Percentiles rank a stretch among this genome's conserved stretches.
Conservation (phyloP, 139 green algal species). For the Chlamydomonas sp. region DNA sequence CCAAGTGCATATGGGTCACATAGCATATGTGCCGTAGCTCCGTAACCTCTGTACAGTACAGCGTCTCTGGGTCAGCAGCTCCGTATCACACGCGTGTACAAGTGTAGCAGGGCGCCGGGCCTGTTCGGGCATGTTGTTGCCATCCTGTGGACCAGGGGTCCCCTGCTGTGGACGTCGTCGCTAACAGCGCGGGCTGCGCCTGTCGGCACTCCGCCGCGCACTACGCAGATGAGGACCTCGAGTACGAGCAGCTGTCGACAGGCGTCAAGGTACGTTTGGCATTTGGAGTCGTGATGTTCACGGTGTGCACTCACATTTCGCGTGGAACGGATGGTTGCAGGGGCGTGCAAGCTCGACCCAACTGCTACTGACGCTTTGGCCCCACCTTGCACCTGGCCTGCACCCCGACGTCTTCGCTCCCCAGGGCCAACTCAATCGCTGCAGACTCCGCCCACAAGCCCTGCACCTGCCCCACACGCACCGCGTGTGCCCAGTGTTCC, state of each 20-base stretch:
- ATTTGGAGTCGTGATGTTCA: neutral
- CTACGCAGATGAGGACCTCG: slow-evolving; percentile 71
- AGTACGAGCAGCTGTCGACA: slow-evolving; percentile 90
- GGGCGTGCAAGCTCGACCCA: too few relatives aligned
- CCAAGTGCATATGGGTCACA: neutral
- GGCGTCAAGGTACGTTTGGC: slow-evolving; percentile 72
- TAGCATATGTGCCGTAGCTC: neutral
- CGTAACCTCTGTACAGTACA: too few relatives aligned
- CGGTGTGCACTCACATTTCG: neutral
- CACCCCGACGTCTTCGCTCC: too few relatives aligned
- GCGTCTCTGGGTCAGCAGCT: neutral
- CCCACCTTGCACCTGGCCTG: too few relatives aligned
- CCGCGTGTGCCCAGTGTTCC: too few relatives aligned
- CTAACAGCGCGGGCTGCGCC: too few relatives aligned
- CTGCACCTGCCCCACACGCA: too few relatives aligned
- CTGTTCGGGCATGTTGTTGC: neutral
- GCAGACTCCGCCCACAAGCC: too few relatives aligned
- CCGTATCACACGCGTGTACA: neutral
- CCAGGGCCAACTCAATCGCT: too few relatives aligned
- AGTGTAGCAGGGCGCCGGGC: neutral
- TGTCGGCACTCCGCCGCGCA: neutral
- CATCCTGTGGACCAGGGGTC: too few relatives aligned
- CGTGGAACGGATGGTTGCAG: neutral
- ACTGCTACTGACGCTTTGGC: too few relatives aligned
- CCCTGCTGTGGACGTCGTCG: too few relatives aligned